These are phyloP conservation scores for Colletotrichum sp. DNA, from an alignment of 2,329 filamentous ascomycete species.

Conservation along the genomic window DNA sequence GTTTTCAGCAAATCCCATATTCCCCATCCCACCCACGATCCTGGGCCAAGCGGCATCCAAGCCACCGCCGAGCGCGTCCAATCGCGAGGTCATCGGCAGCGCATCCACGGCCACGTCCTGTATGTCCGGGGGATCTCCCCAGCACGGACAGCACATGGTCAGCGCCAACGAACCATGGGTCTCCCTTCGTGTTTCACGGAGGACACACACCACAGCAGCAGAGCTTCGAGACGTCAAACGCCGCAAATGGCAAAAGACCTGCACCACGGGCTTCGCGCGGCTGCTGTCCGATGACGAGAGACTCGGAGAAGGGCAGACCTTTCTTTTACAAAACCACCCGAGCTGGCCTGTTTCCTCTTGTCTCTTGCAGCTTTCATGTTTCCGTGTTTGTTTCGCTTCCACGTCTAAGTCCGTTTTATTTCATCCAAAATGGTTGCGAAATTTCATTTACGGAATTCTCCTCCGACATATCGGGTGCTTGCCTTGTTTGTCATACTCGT, in stretches of 20 bases:
- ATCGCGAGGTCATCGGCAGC: background rate
- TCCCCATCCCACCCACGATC: background rate
- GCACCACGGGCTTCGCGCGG: background rate
- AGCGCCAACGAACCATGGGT: conserved; percentile 12
- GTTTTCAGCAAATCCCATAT: background rate
- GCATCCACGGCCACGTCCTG: background rate
- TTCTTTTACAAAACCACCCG: conserved; percentile 1
- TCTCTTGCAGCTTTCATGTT: background rate
- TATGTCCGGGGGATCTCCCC: conserved; percentile 6
- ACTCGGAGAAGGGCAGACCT: background rate
- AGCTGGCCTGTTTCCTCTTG: background rate
- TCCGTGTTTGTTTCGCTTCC: background rate
- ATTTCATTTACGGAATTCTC: conserved; percentile 16
- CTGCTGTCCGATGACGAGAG: conserved; percentile 1
- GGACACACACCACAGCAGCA: background rate
- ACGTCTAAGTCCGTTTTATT: background rate
- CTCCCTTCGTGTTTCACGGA: conserved; percentile 15
- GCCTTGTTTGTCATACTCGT: conserved; percentile 11
- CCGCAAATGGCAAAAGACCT: conserved; percentile 9
- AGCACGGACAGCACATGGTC: conserved; percentile 11
- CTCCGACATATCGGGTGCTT: conserved; percentile 15
- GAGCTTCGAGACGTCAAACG: conserved; percentile 15
- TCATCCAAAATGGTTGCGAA: conserved; percentile 13
- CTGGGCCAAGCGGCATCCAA: background rate
- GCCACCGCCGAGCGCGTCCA: conserved; percentile 1